Base-by-base conservation (phyloP, 768 basidiomycete genomes). In the Amanita inopinata region DNA sequence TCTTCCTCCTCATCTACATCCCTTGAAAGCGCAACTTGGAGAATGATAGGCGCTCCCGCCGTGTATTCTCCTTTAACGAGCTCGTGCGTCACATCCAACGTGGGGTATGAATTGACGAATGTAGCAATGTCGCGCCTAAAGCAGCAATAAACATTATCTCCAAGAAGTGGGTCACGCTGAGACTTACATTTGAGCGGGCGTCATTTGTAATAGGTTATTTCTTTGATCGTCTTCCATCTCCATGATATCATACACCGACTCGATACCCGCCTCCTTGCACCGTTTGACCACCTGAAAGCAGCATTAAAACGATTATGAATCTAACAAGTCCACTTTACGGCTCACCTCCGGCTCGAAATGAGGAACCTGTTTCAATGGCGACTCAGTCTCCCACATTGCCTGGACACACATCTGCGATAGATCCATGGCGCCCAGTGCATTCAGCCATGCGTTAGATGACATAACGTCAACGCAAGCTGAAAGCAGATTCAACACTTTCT, bases 391-490 rank as follows among this genome's bases (percentile, higher is more conserved):
- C 96, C 96, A 98, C 62, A 94, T 80, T 0, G 86, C 91, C 60
- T 98, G 96, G 3, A 97, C 89, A 61, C 90, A 93, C 94, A 98
- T 98, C 61, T 98, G 96, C 6, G 88, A 88, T 35, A 98, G 63
- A 61, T 99, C 94, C 96, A 98, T 98, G 0, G 93, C 93, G 23
- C 91, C 87, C 17, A 97, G 64, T 0, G 94, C 96, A 54, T 80
- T 93, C 53, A 98, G 61, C 85, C 85, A 94, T 1, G 87, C 91
- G 55, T 96, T 97, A 25, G 89, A 92, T 2, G 89, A 92, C 90
- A 98, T 92, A 45, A 98, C 94, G 56, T 97, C 93, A 23, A 98
- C 92, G 53, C 90, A 94, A 1, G 94, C 94, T 7, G 90, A 90
- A 11, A 96, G 70, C 12, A 94, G 62, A 54, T 91, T 93, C 51